These are phyloP conservation scores for Podospora pseudopauciseta DNA, from an alignment of 495 filamentous ascomycete species.

Conservation along the genomic window DNA sequence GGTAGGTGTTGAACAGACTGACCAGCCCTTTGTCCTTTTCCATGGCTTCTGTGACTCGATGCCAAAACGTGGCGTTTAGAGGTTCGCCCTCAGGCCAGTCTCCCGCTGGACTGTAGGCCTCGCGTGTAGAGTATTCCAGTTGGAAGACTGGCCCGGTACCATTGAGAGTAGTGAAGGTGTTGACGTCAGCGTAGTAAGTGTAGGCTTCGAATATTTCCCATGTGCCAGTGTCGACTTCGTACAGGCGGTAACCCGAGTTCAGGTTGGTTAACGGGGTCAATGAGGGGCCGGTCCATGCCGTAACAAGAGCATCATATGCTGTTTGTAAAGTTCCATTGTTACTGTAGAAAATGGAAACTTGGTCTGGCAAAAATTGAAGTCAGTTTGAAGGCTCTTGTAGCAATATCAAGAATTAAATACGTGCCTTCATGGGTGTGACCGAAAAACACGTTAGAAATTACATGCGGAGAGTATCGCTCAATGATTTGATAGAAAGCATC, in stretches of 20 bases:
- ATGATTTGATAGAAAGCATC: constrained; percentile 57
- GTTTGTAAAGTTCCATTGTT: constrained; percentile 46
- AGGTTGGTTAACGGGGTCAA: constrained; percentile 52
- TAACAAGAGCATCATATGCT: constrained; percentile 39
- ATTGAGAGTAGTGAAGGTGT: constrained; percentile 37
- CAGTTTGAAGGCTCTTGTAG: not conserved
- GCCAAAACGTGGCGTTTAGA: constrained; percentile 57
- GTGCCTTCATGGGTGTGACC: constrained; percentile 55
- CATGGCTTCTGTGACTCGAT: constrained; percentile 58
- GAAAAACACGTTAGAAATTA: constrained; percentile 55
- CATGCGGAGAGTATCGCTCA: constrained; percentile 53
- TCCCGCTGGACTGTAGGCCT: constrained; percentile 46
- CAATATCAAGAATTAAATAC: not conserved
- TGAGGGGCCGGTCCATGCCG: constrained; percentile 51
- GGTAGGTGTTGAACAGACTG: constrained; percentile 48
- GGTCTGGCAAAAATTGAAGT: constrained; percentile 14
- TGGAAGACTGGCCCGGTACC: constrained; percentile 42
- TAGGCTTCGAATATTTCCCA: constrained; percentile 54
- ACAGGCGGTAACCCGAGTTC: constrained; percentile 55
- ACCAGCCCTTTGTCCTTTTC: constrained; percentile 48
- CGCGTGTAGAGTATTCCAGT: constrained; percentile 56
- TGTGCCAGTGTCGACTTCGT: constrained; percentile 52
- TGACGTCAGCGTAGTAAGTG: constrained; percentile 52
- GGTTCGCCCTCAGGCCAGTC: constrained; percentile 48
- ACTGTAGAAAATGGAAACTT: constrained; percentile 51